Conservation (phyloP, 352 stramenopile genomes). For the Globisporangium camurandrum region DNA sequence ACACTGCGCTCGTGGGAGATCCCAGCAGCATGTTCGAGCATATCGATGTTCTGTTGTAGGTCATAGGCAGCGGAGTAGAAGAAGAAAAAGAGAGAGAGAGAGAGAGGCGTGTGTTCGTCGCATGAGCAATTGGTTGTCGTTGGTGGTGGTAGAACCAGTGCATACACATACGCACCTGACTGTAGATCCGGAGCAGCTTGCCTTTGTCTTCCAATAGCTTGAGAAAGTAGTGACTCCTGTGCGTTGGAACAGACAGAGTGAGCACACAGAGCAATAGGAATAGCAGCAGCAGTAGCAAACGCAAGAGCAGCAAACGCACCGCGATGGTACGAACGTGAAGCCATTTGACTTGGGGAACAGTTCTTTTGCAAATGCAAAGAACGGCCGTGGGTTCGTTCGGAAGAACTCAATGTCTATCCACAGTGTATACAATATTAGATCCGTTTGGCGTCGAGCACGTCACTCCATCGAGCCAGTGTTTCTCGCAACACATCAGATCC, state of each 20-base stretch:
- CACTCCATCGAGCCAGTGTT: not conserved
- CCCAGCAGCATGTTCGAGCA: slow-evolving; percentile 91
- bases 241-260: too few relatives aligned
- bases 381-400: slow-evolving; percentile 91
- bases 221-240: slow-evolving; percentile 94
- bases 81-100: not conserved
- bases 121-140: too few relatives aligned
- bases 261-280: not conserved
- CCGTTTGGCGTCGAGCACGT: not conserved
- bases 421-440: too few relatives aligned
- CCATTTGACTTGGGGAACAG: slow-evolving; percentile 74
- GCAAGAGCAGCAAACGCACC: slow-evolving; percentile 6
- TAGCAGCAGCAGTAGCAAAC: not conserved
- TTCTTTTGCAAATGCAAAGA: slow-evolving; percentile 95
- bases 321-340: slow-evolving; percentile 79
- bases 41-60: slow-evolving; percentile 96
- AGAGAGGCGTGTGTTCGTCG: too few relatives aligned
- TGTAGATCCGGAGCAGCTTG: slow-evolving; percentile 93
- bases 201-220: slow-evolving; percentile 89
- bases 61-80: not conserved
- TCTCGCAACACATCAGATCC: not conserved
- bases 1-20: slow-evolving; percentile 88
- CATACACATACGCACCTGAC: slow-evolving; percentile 42
- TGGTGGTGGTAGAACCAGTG: too few relatives aligned
- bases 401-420: slow-evolving; percentile 98